phyloP scores from a whole-genome alignment of 1,284 basidiomycete genomes.

The Trichosporon faecale region DNA sequence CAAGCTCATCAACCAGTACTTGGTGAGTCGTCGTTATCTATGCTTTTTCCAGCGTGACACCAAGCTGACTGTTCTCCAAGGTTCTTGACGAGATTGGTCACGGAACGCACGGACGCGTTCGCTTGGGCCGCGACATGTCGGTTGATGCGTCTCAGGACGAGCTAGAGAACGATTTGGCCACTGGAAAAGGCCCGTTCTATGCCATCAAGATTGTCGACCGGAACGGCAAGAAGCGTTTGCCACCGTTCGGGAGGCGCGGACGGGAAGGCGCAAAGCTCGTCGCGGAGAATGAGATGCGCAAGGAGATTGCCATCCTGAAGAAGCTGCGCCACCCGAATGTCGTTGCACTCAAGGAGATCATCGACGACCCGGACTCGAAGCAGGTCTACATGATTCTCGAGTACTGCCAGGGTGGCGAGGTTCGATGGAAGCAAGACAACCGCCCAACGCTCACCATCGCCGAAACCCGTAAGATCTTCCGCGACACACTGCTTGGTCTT shows the following conservation, averaged over 20 bases:
- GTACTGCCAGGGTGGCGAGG: slow-evolving; percentile 89
- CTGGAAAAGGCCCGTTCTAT: slow-evolving; percentile 20
- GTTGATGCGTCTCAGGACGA: slow-evolving; percentile 27
- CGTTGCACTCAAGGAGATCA: slow-evolving; percentile 87
- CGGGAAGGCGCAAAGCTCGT: slow-evolving; percentile 58
- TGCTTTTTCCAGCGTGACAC: neutral
- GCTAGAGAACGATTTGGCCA: slow-evolving; percentile 24
- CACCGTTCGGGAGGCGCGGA: slow-evolving; percentile 23
- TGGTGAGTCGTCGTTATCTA: slow-evolving; percentile 37
- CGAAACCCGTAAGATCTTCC: slow-evolving; percentile 79
- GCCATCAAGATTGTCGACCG: slow-evolving; percentile 76
- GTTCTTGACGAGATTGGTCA: slow-evolving; percentile 66
- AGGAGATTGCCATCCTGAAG: slow-evolving; percentile 98
- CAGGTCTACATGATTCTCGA: slow-evolving; percentile 97
- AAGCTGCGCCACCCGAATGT: slow-evolving; percentile 89
- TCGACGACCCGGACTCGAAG: slow-evolving; percentile 84
- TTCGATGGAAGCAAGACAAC: slow-evolving; percentile 73
- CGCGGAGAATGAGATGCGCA: slow-evolving; percentile 57
- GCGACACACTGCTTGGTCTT: slow-evolving; percentile 88
- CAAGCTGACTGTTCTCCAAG: slow-evolving; percentile 17
- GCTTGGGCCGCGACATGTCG: slow-evolving; percentile 63
- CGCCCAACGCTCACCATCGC: slow-evolving; percentile 75
- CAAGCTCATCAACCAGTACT: slow-evolving; percentile 74
- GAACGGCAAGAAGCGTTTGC: slow-evolving; percentile 58
- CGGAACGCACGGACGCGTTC: slow-evolving; percentile 79